A percentile compares a stretch with the other conserved stretches of the same genome.
Conservation (phyloP, 78 protist species). For the Reticulomyxa filosa region DNA sequence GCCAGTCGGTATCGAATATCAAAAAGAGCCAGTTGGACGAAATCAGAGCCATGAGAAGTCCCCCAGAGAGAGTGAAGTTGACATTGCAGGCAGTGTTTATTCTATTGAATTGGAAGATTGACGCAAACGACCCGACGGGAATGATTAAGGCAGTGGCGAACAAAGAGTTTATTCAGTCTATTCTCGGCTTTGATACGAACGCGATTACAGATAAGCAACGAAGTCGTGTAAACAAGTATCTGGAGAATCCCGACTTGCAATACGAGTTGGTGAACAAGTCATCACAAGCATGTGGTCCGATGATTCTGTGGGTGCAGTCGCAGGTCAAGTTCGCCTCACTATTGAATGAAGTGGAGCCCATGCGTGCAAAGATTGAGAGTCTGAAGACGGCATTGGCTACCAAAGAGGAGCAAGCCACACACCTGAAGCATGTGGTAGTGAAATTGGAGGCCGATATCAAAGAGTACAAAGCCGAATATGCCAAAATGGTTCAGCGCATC, state of each 20-base stretch:
- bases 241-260: slow-evolving; percentile 31
- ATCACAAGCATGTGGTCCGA: slow-evolving; percentile 78
- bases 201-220: slow-evolving; percentile 6
- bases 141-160: slow-evolving; percentile 38
- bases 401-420: not conserved
- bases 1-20: slow-evolving; percentile 17
- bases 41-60: slow-evolving; percentile 23
- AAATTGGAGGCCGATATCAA: not conserved
- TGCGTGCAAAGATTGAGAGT: slow-evolving; percentile 17
- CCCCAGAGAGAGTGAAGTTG: slow-evolving; percentile 46
- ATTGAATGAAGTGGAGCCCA: slow-evolving; percentile 51
- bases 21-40: slow-evolving; percentile 29
- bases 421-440: not conserved
- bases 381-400: slow-evolving; percentile 38
- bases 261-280: slow-evolving; percentile 46
- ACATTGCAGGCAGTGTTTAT: slow-evolving; percentile 32
- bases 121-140: slow-evolving; percentile 47
- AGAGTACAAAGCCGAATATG: slow-evolving; percentile 38
- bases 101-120: slow-evolving; percentile 22
- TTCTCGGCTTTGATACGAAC: slow-evolving; percentile 52
- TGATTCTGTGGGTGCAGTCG: slow-evolving; percentile 67
- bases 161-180: slow-evolving; percentile 41
- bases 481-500: slow-evolving; percentile 42
- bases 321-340: slow-evolving; percentile 52
- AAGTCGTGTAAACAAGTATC: slow-evolving; percentile 20